phyloP scores from a whole-genome alignment of 1,139 yeast genomes.

The Sugiyamaella japonica region DNA sequence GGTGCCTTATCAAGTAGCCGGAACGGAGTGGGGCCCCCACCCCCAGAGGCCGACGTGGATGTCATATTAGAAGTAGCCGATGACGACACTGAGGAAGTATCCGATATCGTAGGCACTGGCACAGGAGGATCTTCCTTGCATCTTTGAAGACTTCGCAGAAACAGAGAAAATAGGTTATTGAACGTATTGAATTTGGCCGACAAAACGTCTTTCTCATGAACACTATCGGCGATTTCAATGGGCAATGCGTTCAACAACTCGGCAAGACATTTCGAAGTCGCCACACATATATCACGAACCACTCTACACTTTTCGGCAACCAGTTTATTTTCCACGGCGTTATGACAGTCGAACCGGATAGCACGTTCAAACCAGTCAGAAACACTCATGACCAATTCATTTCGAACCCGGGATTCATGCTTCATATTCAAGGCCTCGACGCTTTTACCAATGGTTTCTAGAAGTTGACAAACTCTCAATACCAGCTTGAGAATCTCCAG shows the following conservation, averaged over 20 bases:
- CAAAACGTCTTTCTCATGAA: conserved; percentile 51
- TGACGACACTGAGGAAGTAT: conserved; percentile 15
- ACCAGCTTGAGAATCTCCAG: conserved; percentile 51
- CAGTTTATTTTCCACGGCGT: conserved; percentile 18
- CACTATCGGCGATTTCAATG: conserved; percentile 40
- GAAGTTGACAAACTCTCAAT: conserved; percentile 59
- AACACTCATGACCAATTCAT: conserved; percentile 57
- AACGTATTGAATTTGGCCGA: conserved; percentile 65
- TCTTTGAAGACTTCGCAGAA: conserved; percentile 69
- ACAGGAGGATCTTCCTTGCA: conserved; percentile 39
- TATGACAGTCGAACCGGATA: conserved; percentile 8
- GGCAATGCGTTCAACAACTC: conserved; percentile 33
- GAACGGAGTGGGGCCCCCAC: neutral
- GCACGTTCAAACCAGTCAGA: conserved; percentile 62
- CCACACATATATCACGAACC: conserved; percentile 32
- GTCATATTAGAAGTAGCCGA: conserved; percentile 38
- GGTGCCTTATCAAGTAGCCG: conserved; percentile 48
- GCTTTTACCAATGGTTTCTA: conserved; percentile 52
- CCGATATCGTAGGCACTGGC: conserved; percentile 30
- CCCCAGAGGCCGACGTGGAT: conserved; percentile 32
- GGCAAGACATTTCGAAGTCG: conserved; percentile 30
- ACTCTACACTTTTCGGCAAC: conserved; percentile 31
- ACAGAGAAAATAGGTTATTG: conserved; percentile 68
- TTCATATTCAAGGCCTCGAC: conserved; percentile 37
- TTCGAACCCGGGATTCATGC: conserved; percentile 62